Base-by-base conservation (phyloP, 208 protist species). In the Trypanosoma brucei region DNA sequence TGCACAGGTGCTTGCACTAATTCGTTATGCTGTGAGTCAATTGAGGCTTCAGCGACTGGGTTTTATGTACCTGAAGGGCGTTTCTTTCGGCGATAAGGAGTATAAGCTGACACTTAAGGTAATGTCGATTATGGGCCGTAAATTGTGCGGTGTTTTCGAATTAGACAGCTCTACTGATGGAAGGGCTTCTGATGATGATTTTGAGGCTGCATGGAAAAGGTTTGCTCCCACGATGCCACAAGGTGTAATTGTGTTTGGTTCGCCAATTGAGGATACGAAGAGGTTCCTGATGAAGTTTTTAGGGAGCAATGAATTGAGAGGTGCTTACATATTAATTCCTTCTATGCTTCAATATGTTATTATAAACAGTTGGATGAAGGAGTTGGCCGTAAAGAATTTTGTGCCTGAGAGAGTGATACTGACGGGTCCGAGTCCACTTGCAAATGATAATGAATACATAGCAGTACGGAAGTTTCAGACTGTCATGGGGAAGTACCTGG, bases 381-480 rank as follows among this genome's bases (percentile, higher is more conserved):
- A 39, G 44, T 7, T 63, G 11, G 61, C 7, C 11, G 58, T 39
- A 3, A 30, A 11, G 5, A 6, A 44, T 31, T 62, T 62, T 62
- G 34, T 53, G 4, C 39, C 38, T 46, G 58, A 44, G 14, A 58
- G 64, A n/a, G 46, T 77, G 22, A 56, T 68, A 33, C 53, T 68
- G 38, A 61, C 65, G 35, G 63, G 61, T 7, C 59, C 59, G 11
- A 72, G 59, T 33, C 71, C 66, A 22, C 49, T 72, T 31, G 55
- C 65, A 31, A 65, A 39, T 3, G 61, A 77, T 14, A 58, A 6
- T 1, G 2, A 35, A 13, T 77, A 72, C 48, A 34, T 0, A 2
- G 60, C 53, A n/a, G 72, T 77, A 31, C 13, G 50, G 6, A 45
- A 61, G 1, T 77, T 72, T 39, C 64, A 68, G 45, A 11, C 14